Evolutionary conservation across 1,284 basidiomycete species (phyloP).

Genomic region (Melampsora larici-populina): DNA sequence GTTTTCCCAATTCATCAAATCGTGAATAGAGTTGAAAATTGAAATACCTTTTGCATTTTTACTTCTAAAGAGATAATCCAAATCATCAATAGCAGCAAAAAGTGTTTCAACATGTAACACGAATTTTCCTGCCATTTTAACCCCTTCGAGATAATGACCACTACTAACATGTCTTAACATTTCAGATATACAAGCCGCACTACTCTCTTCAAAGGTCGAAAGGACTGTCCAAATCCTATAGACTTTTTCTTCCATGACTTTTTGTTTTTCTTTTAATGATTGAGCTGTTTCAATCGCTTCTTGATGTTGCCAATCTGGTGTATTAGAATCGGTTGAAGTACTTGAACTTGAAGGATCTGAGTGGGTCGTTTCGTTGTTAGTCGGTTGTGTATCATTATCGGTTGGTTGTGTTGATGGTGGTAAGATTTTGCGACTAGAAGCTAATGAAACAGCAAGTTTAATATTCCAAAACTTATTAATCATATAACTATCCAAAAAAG

Average conservation of each 20-base stretch:
- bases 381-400: slow-evolving; percentile 44
- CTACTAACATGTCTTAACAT: slow-evolving; percentile 97
- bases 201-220: slow-evolving; percentile 96
- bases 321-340: slow-evolving; percentile 17
- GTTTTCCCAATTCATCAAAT: too few species aligned
- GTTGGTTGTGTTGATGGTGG: slow-evolving; percentile 51
- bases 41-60: slow-evolving; percentile 74
- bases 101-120: slow-evolving; percentile 97
- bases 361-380: slow-evolving; percentile 44
- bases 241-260: slow-evolving; percentile 93
- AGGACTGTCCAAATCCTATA: slow-evolving; percentile 99
- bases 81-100: slow-evolving; percentile 93
- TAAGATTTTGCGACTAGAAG: slow-evolving; percentile 37
- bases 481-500: slow-evolving; percentile 27
- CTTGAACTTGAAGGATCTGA: slow-evolving; percentile 30
- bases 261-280: slow-evolving; percentile 86
- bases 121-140: slow-evolving; percentile 97
- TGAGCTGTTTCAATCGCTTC: slow-evolving; percentile 73
- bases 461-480: slow-evolving; percentile 89
- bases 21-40: neutral
- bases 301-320: slow-evolving; percentile 54
- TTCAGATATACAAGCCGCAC: slow-evolving; percentile 98
- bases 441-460: slow-evolving; percentile 74
- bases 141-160: slow-evolving; percentile 90
- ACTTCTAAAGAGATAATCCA: slow-evolving; percentile 82